Evolutionary conservation across 371 early-diverging fungal genomes (phyloP).

Genomic region (Chytridium lagenaria): DNA sequence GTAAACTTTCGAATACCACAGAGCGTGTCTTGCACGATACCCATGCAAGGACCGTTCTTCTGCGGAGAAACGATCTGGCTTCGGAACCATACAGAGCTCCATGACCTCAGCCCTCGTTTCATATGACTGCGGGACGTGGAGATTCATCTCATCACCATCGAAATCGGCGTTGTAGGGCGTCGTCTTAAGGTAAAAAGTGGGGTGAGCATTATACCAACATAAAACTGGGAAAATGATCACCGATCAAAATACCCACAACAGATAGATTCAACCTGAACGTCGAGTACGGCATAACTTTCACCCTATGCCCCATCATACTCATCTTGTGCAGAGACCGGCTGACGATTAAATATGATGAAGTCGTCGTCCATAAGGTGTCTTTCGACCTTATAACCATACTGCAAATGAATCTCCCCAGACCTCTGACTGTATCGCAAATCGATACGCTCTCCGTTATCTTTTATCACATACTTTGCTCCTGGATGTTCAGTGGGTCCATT

Average conservation of each 20-base stretch:
- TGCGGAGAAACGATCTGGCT: conserved; percentile 99
- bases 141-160: conserved; percentile 99
- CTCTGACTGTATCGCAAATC: conserved; percentile 93
- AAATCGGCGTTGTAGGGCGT: conserved; percentile 99
- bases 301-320: conserved; percentile 99
- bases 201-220: background rate
- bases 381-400: conserved; percentile 96
- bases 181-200: conserved; percentile 56
- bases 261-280: conserved; percentile 99
- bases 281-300: conserved; percentile 98
- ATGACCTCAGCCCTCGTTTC: conserved; percentile 96
- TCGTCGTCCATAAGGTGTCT: conserved; percentile 98
- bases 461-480: conserved; percentile 98
- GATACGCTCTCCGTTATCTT: conserved; percentile 96
- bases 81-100: conserved; percentile 97
- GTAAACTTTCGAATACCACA: conserved; percentile 98
- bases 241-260: conserved; percentile 61
- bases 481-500: conserved; percentile 98
- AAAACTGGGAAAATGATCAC: background rate
- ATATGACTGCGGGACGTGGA: conserved; percentile 97
- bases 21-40: conserved; percentile 99
- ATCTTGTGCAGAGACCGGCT: conserved; percentile 99
- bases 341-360: conserved; percentile 99
- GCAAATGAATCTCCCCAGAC: conserved; percentile 89
- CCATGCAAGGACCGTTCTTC: conserved; percentile 99